A percentile compares a stretch with the other conserved stretches of the same genome.
Evolutionary conservation across 2,329 filamentous ascomycete species (phyloP).

Genomic region (Fusarium metavorans): DNA sequence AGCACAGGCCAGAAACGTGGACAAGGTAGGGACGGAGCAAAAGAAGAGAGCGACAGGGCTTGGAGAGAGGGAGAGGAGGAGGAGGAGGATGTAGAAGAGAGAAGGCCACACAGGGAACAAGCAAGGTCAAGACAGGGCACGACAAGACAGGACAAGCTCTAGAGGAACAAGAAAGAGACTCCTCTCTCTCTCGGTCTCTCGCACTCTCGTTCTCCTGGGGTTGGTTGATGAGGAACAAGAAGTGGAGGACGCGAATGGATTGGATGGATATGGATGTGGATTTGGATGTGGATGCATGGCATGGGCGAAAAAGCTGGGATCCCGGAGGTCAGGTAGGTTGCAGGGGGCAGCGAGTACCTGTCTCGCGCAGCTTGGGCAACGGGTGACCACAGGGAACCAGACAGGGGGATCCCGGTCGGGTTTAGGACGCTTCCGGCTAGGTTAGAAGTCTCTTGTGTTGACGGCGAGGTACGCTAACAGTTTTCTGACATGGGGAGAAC

Average conservation of each 20-base stretch:
- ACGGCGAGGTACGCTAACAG: slow-evolving; percentile 32
- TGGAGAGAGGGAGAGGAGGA: not conserved
- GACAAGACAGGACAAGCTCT: slow-evolving; percentile 2
- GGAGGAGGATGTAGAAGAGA: not conserved
- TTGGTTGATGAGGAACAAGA: slow-evolving; percentile 13
- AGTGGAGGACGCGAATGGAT: slow-evolving; percentile 30
- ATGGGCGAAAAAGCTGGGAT: slow-evolving; percentile 8
- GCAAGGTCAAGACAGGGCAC: not conserved
- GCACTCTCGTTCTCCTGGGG: not conserved
- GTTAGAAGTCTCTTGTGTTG: slow-evolving; percentile 19
- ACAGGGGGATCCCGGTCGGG: slow-evolving; percentile 34
- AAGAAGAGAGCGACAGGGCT: not conserved
- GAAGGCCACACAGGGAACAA: not conserved
- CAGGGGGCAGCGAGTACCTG: not conserved
- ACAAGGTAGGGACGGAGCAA: slow-evolving; percentile 16
- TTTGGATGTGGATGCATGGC: not conserved
- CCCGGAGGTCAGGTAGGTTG: not conserved
- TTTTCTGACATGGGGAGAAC: slow-evolving; percentile 22
- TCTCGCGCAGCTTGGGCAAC: slow-evolving; percentile 6
- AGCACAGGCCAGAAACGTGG: slow-evolving; percentile 30
- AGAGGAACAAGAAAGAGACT: not conserved
- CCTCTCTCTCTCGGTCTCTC: not conserved
- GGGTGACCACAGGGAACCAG: slow-evolving; percentile 14
- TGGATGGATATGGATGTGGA: not conserved
- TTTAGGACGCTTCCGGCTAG: slow-evolving; percentile 41